Evolutionary conservation across 2,329 filamentous ascomycete genomes (phyloP).

Genomic region (Tolypocladium capitatum): DNA sequence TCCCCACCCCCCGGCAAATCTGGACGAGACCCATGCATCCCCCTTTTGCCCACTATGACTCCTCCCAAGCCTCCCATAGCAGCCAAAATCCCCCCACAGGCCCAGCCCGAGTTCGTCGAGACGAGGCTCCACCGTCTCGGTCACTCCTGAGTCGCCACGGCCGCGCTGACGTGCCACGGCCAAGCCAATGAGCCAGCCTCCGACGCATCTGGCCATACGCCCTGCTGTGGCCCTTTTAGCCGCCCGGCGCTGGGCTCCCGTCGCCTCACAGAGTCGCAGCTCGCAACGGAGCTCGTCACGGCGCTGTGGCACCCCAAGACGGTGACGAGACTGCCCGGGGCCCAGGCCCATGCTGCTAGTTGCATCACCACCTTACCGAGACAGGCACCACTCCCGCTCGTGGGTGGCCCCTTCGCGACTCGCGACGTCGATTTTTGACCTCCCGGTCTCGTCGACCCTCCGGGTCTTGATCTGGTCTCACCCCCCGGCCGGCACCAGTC

Average conservation of each 20-base stretch:
- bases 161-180: constrained; percentile 2
- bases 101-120: background rate
- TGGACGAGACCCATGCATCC: no score
- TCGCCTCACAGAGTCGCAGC: background rate
- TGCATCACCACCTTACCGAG: no score
- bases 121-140: constrained; percentile 1
- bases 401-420: background rate
- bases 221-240: background rate
- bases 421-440: background rate
- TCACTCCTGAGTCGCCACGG: constrained; percentile 2
- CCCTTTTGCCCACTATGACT: background rate
- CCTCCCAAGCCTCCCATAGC: constrained; percentile 1
- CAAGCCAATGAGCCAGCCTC: constrained; percentile 4
- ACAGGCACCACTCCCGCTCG: background rate
- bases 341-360: no score
- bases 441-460: background rate
- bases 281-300: background rate
- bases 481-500: no score
- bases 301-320: background rate
- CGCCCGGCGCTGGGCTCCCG: background rate
- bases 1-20: no score
- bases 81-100: background rate
- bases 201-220: constrained; percentile 8
- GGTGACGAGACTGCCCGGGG: background rate
- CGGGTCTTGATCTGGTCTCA: no score